phyloP scores from a whole-genome alignment of 2,329 filamentous ascomycete species.

The Trichoderma guizhouense region DNA sequence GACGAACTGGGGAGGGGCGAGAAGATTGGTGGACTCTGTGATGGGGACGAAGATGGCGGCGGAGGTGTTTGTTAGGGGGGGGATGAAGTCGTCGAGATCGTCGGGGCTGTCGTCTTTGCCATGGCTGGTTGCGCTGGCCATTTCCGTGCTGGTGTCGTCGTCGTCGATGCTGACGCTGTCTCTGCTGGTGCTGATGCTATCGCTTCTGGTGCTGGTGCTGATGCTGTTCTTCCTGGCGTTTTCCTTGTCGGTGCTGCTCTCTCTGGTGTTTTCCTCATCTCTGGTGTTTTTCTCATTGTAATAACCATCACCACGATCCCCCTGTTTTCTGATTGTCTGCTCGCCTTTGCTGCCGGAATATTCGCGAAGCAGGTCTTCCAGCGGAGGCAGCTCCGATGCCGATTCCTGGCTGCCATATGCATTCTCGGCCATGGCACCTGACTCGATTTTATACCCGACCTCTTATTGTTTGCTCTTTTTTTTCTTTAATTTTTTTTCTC shows the following conservation, averaged over 20 bases:
- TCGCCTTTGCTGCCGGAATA: not conserved
- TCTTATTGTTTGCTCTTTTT: not conserved
- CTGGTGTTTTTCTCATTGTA: not conserved
- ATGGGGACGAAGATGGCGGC: constrained; percentile 37
- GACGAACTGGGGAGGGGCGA: constrained; percentile 21
- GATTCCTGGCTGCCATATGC: not conserved
- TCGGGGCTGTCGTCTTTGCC: not conserved
- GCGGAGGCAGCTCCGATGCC: not conserved
- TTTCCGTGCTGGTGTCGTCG: not conserved
- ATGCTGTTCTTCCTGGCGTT: not conserved
- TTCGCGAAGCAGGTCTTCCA: not conserved
- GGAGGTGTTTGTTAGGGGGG: constrained; percentile 24
- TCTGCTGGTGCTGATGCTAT: not conserved
- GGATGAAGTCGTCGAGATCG: constrained; percentile 8
- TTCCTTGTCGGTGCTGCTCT: not conserved
- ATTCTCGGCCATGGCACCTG: not conserved
- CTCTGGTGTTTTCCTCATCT: not conserved
- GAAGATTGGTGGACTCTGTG: constrained; percentile 24
- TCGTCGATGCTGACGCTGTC: not conserved
- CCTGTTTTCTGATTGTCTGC: not conserved
- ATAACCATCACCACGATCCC: not conserved
- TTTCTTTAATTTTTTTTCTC: not conserved
- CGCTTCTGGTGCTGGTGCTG: not conserved
- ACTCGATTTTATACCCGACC: not conserved
- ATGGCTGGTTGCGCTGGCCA: not conserved